A percentile compares a stretch with the other conserved stretches of the same genome.
These are phyloP conservation scores for Globomyces pollinis-pini DNA, from an alignment of 192 early-diverging fungal genomes.

Conservation along the genomic window DNA sequence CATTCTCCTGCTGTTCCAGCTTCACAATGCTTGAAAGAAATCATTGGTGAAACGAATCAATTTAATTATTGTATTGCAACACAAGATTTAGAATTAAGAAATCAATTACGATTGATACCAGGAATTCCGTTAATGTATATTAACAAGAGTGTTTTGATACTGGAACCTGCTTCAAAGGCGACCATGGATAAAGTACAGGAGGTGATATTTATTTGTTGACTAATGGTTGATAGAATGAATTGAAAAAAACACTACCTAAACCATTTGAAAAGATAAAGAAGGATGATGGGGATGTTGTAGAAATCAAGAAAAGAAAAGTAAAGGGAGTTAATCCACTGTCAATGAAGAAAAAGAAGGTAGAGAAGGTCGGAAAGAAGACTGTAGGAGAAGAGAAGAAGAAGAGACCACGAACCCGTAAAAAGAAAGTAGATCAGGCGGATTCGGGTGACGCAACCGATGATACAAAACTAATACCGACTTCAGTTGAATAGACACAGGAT, in stretches of 20 bases:
- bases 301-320: constrained; percentile 45
- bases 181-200: constrained; percentile 38
- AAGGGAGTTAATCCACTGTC: constrained; percentile 85
- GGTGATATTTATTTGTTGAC: constrained; percentile 17
- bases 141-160: constrained; percentile 63
- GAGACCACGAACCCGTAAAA: constrained; percentile 1
- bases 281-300: constrained; percentile 43
- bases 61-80: constrained; percentile 82
- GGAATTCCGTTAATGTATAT: constrained; percentile 86
- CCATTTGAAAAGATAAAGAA: constrained; percentile 41
- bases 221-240: constrained; percentile 49
- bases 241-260: constrained; percentile 43
- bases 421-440: not conserved
- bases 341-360: constrained; percentile 62
- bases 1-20: constrained; percentile 61
- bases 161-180: constrained; percentile 65
- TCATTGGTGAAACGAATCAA: constrained; percentile 68
- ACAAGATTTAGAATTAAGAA: constrained; percentile 63
- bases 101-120: constrained; percentile 55
- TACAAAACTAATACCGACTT: too few relatives aligned
- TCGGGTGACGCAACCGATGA: too few relatives aligned
- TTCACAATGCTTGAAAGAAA: constrained; percentile 60
- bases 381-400: not conserved
- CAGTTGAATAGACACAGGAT: too few relatives aligned
- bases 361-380: not conserved